Percentiles rank a stretch among this genome's conserved stretches.
These are phyloP conservation scores for Fusarium sp. DNA, from an alignment of 2,329 filamentous ascomycete species.

Conservation along the genomic window DNA sequence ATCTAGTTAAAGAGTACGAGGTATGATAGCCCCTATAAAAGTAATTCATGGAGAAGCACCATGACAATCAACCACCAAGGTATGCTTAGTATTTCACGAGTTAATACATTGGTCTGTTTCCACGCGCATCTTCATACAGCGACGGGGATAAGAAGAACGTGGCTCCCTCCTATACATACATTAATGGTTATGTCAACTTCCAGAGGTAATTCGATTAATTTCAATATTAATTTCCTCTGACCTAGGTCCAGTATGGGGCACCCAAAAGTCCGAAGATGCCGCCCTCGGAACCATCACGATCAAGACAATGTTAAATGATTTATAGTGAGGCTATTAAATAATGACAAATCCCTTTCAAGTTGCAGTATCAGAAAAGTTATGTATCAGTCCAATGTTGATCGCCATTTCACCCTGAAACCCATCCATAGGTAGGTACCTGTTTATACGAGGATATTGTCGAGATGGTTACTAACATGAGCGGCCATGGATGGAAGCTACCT, in stretches of 20 bases:
- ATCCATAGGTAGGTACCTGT: background rate
- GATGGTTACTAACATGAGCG: background rate
- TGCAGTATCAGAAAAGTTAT: background rate
- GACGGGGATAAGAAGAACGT: background rate
- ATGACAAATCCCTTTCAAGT: background rate
- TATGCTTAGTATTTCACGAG: background rate
- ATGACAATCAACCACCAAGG: background rate
- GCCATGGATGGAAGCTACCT: background rate
- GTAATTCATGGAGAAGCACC: background rate
- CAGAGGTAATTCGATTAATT: slow-evolving; percentile 21
- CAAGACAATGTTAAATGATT: background rate
- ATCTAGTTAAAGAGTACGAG: background rate
- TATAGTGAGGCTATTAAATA: background rate
- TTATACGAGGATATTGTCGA: background rate
- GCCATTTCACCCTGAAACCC: slow-evolving; percentile 21
- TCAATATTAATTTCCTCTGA: slow-evolving; percentile 29
- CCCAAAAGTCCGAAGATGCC: background rate
- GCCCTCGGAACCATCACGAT: background rate
- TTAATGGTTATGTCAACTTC: slow-evolving; percentile 1
- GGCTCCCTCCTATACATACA: background rate
- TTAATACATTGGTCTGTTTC: background rate
- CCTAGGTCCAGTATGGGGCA: background rate
- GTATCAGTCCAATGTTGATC: slow-evolving; percentile 1
- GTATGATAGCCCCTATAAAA: background rate
- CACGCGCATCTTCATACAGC: background rate